phyloP scores from a whole-genome alignment of 2,329 filamentous ascomycete genomes.

The Aspergillus piperis region DNA sequence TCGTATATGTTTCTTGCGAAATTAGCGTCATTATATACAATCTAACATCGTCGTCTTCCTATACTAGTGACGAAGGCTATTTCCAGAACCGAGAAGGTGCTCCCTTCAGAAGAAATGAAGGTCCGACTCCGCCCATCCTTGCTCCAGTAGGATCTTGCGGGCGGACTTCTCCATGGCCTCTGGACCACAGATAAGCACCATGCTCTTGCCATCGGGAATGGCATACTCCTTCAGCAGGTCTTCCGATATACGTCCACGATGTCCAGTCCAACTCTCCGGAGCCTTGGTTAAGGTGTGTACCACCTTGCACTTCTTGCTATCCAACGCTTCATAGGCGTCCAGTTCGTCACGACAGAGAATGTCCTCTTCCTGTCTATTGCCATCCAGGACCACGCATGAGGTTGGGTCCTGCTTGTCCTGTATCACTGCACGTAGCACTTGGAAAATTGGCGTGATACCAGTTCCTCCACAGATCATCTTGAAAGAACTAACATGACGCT shows the following conservation, averaged over 20 bases:
- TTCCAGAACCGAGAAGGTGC: background rate
- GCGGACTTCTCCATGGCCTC: slow-evolving; percentile 70
- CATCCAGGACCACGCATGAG: slow-evolving; percentile 71
- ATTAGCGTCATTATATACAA: background rate
- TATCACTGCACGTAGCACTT: slow-evolving; percentile 75
- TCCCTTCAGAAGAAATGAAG: slow-evolving; percentile 70
- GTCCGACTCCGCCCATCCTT: slow-evolving; percentile 73
- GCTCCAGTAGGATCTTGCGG: slow-evolving; percentile 55
- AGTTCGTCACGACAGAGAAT: slow-evolving; percentile 78
- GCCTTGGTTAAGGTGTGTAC: slow-evolving; percentile 70
- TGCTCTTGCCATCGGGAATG: slow-evolving; percentile 48
- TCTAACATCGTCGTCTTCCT: background rate
- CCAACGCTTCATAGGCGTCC: slow-evolving; percentile 60
- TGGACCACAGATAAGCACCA: slow-evolving; percentile 81
- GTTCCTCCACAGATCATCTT: slow-evolving; percentile 86
- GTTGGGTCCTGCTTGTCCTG: slow-evolving; percentile 65
- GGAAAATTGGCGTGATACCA: slow-evolving; percentile 91
- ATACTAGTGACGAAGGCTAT: background rate
- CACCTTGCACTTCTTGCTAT: slow-evolving; percentile 60
- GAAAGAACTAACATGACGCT: slow-evolving; percentile 64
- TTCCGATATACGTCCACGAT: slow-evolving; percentile 66
- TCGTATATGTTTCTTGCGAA: background rate
- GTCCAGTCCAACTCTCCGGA: slow-evolving; percentile 65
- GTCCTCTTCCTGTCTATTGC: slow-evolving; percentile 75
- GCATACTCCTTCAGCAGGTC: slow-evolving; percentile 63